phyloP scores from a whole-genome alignment of 805 yeast genomes.

The Cyberlindnera euphorbiae region DNA sequence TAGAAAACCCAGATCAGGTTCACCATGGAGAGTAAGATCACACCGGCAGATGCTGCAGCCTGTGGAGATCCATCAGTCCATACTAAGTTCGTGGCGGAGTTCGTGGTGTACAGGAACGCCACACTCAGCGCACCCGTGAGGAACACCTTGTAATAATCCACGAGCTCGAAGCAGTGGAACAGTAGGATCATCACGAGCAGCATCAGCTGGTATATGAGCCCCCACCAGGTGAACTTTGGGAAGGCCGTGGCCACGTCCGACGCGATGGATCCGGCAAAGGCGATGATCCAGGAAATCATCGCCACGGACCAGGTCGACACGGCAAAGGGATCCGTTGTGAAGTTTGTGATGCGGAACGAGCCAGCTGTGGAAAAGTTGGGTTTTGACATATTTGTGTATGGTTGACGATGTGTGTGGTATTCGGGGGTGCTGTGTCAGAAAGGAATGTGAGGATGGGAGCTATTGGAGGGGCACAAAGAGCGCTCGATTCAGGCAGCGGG shows the following conservation, averaged over 20 bases:
- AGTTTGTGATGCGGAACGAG: conserved; percentile 30
- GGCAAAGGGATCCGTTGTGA: conserved; percentile 84
- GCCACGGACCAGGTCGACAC: conserved; percentile 75
- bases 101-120: conserved; percentile 81
- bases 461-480: too few species aligned
- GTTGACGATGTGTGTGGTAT: too few species aligned
- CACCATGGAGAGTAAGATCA: conserved; percentile 73
- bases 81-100: conserved; percentile 74
- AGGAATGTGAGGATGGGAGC: too few species aligned
- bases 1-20: conserved; percentile 84
- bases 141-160: conserved; percentile 62
- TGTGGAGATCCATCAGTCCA: conserved; percentile 60
- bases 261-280: conserved; percentile 81
- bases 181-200: conserved; percentile 46
- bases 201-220: conserved; percentile 71
- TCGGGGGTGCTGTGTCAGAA: too few species aligned
- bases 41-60: conserved; percentile 92
- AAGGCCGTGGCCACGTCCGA: conserved; percentile 39
- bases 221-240: conserved; percentile 97
- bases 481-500: too few species aligned
- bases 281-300: conserved; percentile 77
- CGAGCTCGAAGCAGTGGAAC: conserved; percentile 54
- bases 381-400: neutral
- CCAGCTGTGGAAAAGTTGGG: neutral
- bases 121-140: conserved; percentile 42